Evolutionary conservation across 2,329 filamentous ascomycete genomes (phyloP).

Genomic region (Penicillium janthinellum): DNA sequence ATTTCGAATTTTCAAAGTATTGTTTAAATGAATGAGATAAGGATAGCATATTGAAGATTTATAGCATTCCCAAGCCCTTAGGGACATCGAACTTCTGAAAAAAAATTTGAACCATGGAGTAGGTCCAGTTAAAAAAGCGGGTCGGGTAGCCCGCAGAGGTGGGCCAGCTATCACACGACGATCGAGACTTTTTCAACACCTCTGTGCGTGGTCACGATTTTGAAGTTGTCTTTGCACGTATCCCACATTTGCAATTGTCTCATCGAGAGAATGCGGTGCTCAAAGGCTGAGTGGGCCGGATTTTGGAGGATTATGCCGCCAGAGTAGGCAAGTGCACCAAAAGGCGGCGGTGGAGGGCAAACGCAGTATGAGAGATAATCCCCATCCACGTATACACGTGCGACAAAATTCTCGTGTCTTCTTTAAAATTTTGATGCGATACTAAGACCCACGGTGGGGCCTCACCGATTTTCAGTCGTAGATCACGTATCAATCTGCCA

Average conservation of each 20-base stretch:
- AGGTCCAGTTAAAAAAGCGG: constrained; percentile 5
- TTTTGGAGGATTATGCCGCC: neutral
- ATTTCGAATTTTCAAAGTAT: constrained; percentile 11
- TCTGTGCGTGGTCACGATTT: neutral
- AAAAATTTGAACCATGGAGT: constrained; percentile 11
- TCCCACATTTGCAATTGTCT: neutral
- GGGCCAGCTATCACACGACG: constrained; percentile 14
- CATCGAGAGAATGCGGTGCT: neutral
- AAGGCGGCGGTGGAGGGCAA: neutral
- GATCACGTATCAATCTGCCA: neutral
- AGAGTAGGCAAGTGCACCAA: neutral
- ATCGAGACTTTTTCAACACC: constrained; percentile 1
- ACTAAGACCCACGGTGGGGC: neutral
- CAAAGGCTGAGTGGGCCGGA: neutral
- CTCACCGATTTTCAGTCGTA: neutral
- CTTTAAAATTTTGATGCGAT: neutral
- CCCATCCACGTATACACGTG: neutral
- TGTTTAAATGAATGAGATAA: neutral
- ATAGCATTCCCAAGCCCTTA: neutral
- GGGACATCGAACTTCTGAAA: neutral
- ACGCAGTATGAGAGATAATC: neutral
- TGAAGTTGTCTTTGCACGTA: neutral
- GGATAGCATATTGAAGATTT: constrained; percentile 1
- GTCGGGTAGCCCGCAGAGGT: constrained; percentile 11
- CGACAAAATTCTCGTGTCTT: neutral